phyloP scores from a whole-genome alignment of 1,284 basidiomycete genomes.

The Fomes fomentarius region DNA sequence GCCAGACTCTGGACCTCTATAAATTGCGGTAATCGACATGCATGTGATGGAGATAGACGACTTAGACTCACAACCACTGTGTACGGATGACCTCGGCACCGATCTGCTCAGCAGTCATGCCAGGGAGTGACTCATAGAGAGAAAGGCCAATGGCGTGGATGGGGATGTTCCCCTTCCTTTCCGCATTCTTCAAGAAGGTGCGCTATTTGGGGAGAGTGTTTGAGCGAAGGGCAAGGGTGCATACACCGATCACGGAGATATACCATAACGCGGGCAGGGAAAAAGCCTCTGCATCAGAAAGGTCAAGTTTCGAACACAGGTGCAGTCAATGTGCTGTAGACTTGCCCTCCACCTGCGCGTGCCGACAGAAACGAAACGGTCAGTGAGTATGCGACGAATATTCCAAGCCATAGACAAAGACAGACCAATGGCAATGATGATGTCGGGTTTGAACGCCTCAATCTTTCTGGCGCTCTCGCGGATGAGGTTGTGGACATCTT shows the following conservation, averaged over 20 bases:
- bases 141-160: conserved; percentile 94
- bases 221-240: background rate
- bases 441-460: conserved; percentile 73
- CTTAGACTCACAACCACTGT: conserved; percentile 81
- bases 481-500: conserved; percentile 85
- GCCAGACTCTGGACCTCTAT: conserved; percentile 63
- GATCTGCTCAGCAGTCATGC: conserved; percentile 74
- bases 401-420: background rate
- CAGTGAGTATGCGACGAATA: conserved; percentile 3
- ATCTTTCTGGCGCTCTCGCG: conserved; percentile 63
- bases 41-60: background rate
- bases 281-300: conserved; percentile 75
- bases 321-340: conserved; percentile 28
- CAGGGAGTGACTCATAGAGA: conserved; percentile 86
- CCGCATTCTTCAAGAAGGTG: conserved; percentile 81
- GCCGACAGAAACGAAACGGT: background rate
- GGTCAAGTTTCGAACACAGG: conserved; percentile 24
- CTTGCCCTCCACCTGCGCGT: conserved; percentile 83
- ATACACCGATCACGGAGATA: conserved; percentile 23
- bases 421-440: conserved; percentile 80
- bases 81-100: conserved; percentile 88
- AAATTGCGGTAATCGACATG: background rate
- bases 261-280: conserved; percentile 91
- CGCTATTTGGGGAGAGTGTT: conserved; percentile 49
- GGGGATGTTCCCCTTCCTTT: conserved; percentile 79